Conservation (phyloP, 768 basidiomycete genomes). For the Lanmaoa pseudosensibilis region DNA sequence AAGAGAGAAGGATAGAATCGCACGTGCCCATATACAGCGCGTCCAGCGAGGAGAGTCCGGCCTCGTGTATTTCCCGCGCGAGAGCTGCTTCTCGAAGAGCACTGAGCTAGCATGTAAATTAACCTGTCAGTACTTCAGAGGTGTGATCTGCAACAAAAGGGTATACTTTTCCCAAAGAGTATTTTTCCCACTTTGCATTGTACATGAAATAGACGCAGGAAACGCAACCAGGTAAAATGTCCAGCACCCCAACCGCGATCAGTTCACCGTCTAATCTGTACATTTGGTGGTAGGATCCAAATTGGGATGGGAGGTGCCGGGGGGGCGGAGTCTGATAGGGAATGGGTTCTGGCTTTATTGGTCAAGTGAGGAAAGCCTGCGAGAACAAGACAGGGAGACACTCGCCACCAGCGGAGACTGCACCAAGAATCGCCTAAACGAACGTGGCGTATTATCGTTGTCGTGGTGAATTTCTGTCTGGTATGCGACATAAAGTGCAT, state of each 20-base stretch:
- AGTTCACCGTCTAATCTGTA: constrained; percentile 81
- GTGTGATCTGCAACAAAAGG: background rate
- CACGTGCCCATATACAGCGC: constrained; percentile 84
- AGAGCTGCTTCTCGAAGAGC: constrained; percentile 81
- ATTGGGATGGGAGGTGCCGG: constrained; percentile 64
- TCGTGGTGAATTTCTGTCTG: constrained; percentile 81
- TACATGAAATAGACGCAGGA: constrained; percentile 91
- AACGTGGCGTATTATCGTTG: constrained; percentile 42
- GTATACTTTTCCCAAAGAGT: constrained; percentile 75
- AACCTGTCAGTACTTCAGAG: background rate
- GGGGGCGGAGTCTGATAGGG: constrained; percentile 52
- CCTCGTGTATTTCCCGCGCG: constrained; percentile 68
- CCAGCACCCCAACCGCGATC: constrained; percentile 84
- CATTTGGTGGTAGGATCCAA: constrained; percentile 92
- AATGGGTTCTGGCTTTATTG: constrained; percentile 55
- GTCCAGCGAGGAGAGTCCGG: constrained; percentile 61
- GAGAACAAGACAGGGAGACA: constrained; percentile 1
- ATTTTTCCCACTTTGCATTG: constrained; percentile 63
- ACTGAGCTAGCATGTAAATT: constrained; percentile 56
- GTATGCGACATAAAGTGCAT: constrained; percentile 71
- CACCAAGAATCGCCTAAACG: constrained; percentile 78
- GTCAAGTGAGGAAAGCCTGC: background rate
- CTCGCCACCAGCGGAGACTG: constrained; percentile 71
- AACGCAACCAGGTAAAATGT: constrained; percentile 85
- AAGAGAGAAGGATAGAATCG: background rate